Base-by-base conservation (phyloP, 345 rosid species). In the Kandelia obovata region DNA sequence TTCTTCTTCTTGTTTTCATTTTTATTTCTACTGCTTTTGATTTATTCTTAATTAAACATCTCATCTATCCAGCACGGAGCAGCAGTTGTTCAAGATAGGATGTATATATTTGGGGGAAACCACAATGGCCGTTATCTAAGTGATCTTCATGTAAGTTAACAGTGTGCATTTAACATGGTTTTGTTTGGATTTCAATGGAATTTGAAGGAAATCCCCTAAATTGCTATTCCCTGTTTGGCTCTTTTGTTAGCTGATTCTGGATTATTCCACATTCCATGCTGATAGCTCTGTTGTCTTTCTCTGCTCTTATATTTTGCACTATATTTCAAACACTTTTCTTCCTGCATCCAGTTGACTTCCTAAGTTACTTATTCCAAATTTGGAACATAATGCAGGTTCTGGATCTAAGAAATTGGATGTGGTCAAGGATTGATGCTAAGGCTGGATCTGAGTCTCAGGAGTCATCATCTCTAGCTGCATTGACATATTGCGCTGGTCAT, bases 41-140 rank as follows among this genome's bases (percentile, higher is more conserved):
- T 66, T 72, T 75, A 62, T 16, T 43, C 21, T 69, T 26, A 64
- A 64, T 74, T 78, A 57, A 78, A 47, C 69, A 67, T 53, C 20
- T 27, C 46, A 19, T 59, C 75, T 75, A 53, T 75, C 59, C 90
- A 96, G 99, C 99, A 96, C 79, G 99, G 89, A 65, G 96, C 95
- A 73, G 93, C 88, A 66, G 86, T 88, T 73, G 70, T 96, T 81
- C 90, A 86, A 71, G 97, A 96, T 76, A 90, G 89, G 82, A 92
- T 96, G 98, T 96, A 92, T 75, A 62, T 95, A 71, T 87, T 75
- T 76, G 99, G 96, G 70, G 99, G 99, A 78, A 96, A 96, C 82
- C 97, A 92, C 77, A 96, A 96, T 77, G 99, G 99, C 17, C 98
- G 98, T 61, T 92, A 96, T 79, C 95, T 92, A 67, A 87, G 80